These are phyloP conservation scores for Trapa bicornis DNA, from an alignment of 345 rosid genomes.

Conservation along the genomic window DNA sequence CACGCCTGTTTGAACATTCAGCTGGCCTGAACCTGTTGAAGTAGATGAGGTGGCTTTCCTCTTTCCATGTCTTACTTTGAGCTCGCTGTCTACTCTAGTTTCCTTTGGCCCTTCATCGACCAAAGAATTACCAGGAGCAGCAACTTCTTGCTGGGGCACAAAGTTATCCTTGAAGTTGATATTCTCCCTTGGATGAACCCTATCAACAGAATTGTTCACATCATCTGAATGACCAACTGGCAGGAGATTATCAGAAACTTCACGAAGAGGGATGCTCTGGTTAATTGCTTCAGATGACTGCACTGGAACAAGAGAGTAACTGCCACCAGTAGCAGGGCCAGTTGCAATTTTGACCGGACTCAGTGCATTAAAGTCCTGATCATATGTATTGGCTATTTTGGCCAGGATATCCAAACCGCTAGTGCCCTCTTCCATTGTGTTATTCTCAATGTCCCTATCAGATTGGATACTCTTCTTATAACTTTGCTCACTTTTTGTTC, in stretches of 20 bases:
- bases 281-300: slow-evolving; percentile 10
- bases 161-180: slow-evolving; percentile 27
- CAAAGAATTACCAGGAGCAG: slow-evolving; percentile 17
- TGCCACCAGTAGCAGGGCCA: background rate
- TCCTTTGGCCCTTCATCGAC: slow-evolving; percentile 13
- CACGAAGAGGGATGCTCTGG: slow-evolving; percentile 12
- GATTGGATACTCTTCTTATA: background rate
- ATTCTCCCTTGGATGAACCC: slow-evolving; percentile 13
- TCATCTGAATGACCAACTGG: slow-evolving; percentile 8
- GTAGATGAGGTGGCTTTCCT: slow-evolving; percentile 22
- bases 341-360: background rate
- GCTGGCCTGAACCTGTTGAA: slow-evolving; percentile 15
- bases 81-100: slow-evolving; percentile 10
- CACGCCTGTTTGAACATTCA: slow-evolving; percentile 13
- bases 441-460: slow-evolving; percentile 5
- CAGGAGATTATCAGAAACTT: slow-evolving; percentile 9
- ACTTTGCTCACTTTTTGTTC: slow-evolving; percentile 4
- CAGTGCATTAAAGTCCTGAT: background rate
- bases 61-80: slow-evolving; percentile 16
- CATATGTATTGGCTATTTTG: background rate
- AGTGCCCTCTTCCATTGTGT: background rate
- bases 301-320: slow-evolving; percentile 1
- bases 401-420: background rate
- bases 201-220: slow-evolving; percentile 9
- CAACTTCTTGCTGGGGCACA: slow-evolving; percentile 19